These are phyloP conservation scores for Phytophthora constricta DNA, from an alignment of 352 stramenopile species.

Conservation along the genomic window DNA sequence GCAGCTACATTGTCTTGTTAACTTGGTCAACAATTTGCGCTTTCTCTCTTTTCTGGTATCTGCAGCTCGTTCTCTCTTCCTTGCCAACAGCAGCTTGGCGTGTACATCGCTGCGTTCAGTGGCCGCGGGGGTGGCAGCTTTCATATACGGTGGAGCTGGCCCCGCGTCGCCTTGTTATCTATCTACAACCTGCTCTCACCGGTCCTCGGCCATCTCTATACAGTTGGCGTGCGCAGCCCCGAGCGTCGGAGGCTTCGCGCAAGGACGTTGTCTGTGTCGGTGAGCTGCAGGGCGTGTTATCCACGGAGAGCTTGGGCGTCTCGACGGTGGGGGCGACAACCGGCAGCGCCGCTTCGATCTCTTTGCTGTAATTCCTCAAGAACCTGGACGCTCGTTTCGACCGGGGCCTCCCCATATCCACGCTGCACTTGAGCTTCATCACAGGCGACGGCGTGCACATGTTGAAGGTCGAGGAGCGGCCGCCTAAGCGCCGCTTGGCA, in stretches of 20 bases:
- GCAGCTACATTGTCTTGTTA: neutral
- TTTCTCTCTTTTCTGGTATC: neutral
- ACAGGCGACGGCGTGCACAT: conserved; percentile 84
- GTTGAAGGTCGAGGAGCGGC: conserved; percentile 52
- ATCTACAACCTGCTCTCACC: conserved; percentile 9
- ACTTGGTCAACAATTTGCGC: neutral
- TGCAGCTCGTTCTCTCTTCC: neutral
- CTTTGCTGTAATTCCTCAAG: conserved; percentile 50
- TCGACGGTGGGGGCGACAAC: conserved; percentile 23
- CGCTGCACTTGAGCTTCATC: conserved; percentile 79
- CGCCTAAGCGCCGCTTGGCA: conserved; percentile 29
- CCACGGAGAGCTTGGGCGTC: conserved; percentile 16
- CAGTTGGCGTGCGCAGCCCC: conserved; percentile 27
- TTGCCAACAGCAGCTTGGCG: neutral
- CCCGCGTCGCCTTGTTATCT: conserved; percentile 2
- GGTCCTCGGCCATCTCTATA: conserved; percentile 14
- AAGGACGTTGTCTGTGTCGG: conserved; percentile 20
- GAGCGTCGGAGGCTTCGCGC: conserved; percentile 19
- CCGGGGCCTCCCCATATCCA: conserved; percentile 75
- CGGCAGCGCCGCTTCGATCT: conserved; percentile 64
- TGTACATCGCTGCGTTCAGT: conserved; percentile 1
- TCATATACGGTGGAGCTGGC: neutral
- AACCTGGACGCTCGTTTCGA: conserved; percentile 66
- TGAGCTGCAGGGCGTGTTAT: conserved; percentile 5
- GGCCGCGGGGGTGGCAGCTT: neutral